A percentile compares a stretch with the other conserved stretches of the same genome.
Conservation (phyloP, 2,329 filamentous ascomycete species). For the Aspergillus eucalypticola region DNA sequence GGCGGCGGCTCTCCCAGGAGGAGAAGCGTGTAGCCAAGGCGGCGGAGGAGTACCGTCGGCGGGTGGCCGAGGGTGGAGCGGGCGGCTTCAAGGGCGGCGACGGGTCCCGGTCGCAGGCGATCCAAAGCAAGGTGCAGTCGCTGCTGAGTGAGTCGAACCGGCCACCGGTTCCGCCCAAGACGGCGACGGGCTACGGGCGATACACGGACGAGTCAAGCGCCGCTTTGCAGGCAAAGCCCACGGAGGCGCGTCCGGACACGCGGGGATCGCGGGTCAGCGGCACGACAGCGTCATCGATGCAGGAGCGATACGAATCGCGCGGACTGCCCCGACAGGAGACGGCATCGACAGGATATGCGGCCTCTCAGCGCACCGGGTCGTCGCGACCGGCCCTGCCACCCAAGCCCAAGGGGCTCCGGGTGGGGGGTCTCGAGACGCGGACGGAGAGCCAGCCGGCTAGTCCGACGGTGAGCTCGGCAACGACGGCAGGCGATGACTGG, state of each 20-base stretch:
- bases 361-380: conserved; percentile 33
- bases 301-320: conserved; percentile 20
- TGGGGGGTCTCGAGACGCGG: conserved; percentile 33
- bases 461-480: conserved; percentile 30
- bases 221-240: conserved; percentile 44
- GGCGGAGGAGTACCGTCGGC: conserved; percentile 81
- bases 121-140: conserved; percentile 87
- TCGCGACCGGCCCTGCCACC: conserved; percentile 57
- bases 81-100: conserved; percentile 50
- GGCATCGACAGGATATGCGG: conserved; percentile 24
- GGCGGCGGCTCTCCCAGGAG: conserved; percentile 77
- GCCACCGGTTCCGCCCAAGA: conserved; percentile 60
- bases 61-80: conserved; percentile 64
- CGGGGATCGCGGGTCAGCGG: conserved; percentile 24
- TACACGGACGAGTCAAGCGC: conserved; percentile 62
- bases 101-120: conserved; percentile 71
- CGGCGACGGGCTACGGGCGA: conserved; percentile 85
- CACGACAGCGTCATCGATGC: conserved; percentile 9
- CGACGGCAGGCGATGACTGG: conserved; percentile 60
- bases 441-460: conserved; percentile 27
- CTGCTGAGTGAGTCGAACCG: conserved; percentile 74
- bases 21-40: conserved; percentile 87
- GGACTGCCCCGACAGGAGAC: conserved; percentile 20
- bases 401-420: conserved; percentile 62
- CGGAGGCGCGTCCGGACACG: conserved; percentile 25